Evolutionary conservation across 441 rosid species (phyloP).

Genomic region (Populus hybrid): DNA sequence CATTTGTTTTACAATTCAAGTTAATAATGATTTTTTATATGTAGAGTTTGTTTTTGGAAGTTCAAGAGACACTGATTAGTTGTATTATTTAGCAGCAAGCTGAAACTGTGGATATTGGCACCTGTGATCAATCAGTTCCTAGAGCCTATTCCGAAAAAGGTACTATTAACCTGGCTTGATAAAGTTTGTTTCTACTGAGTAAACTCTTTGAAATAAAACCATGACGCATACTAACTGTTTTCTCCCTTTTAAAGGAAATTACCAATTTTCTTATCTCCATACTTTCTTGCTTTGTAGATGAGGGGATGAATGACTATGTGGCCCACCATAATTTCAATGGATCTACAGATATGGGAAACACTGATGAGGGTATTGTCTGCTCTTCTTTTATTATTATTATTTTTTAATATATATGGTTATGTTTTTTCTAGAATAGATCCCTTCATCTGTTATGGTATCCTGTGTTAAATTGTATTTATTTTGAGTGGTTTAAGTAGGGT

Average conservation of each 20-base stretch:
- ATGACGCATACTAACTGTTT: neutral
- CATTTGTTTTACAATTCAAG: neutral
- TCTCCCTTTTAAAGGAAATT: conserved; percentile 3
- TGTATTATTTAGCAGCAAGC: conserved; percentile 33
- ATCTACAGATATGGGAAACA: conserved; percentile 31
- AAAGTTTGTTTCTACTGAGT: neutral
- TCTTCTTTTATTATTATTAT: neutral
- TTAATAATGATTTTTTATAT: too few relatives aligned
- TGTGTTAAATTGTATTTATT: too few relatives aligned
- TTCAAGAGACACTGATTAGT: neutral
- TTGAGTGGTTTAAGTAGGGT: too few relatives aligned
- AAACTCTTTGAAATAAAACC: neutral
- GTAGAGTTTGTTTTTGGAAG: neutral
- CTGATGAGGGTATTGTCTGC: conserved; percentile 48
- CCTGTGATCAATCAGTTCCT: conserved; percentile 63
- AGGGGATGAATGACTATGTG: conserved; percentile 37
- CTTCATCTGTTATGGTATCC: neutral
- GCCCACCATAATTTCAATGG: conserved; percentile 36
- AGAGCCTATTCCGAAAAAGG: conserved; percentile 61
- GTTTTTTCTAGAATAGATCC: neutral
- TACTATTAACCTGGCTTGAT: conserved; percentile 23
- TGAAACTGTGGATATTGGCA: conserved; percentile 63
- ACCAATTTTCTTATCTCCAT: neutral
- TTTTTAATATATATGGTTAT: neutral
- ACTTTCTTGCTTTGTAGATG: conserved; percentile 33